phyloP scores from a whole-genome alignment of 2,329 filamentous ascomycete species.

The Pseudogymnoascus sp. region DNA sequence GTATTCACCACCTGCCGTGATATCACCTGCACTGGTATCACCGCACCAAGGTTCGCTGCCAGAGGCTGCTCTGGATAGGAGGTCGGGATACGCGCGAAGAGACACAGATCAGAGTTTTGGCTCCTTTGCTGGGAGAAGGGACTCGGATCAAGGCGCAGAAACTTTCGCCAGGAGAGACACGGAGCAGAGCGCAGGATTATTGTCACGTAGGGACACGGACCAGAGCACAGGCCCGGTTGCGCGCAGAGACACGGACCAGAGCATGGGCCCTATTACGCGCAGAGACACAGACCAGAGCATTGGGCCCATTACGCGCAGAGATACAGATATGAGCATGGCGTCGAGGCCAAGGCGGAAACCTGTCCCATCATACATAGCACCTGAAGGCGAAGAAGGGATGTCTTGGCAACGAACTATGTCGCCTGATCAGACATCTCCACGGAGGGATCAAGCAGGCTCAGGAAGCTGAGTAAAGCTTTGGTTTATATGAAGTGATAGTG shows the following conservation, averaged over 20 bases:
- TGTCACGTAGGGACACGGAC: neutral
- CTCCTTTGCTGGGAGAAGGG: neutral
- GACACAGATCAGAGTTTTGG: neutral
- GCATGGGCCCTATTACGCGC: neutral
- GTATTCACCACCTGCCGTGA: neutral
- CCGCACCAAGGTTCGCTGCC: neutral
- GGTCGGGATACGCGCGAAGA: neutral
- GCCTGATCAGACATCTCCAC: neutral
- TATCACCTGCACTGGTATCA: neutral
- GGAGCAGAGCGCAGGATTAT: neutral
- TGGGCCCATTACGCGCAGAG: neutral
- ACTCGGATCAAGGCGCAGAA: neutral
- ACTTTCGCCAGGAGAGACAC: neutral
- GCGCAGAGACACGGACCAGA: too few relatives aligned
- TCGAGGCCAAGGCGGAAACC: neutral
- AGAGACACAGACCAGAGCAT: constrained; percentile 1
- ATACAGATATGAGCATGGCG: neutral
- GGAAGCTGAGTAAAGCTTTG: neutral
- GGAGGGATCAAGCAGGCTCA: neutral
- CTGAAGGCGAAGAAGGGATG: neutral
- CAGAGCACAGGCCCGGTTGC: neutral
- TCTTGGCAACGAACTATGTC: neutral
- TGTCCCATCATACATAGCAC: neutral
- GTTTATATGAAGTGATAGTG: neutral
- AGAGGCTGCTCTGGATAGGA: neutral